Evolutionary conservation across 805 yeast species (phyloP).

Genomic region (Novakomyces olei): DNA sequence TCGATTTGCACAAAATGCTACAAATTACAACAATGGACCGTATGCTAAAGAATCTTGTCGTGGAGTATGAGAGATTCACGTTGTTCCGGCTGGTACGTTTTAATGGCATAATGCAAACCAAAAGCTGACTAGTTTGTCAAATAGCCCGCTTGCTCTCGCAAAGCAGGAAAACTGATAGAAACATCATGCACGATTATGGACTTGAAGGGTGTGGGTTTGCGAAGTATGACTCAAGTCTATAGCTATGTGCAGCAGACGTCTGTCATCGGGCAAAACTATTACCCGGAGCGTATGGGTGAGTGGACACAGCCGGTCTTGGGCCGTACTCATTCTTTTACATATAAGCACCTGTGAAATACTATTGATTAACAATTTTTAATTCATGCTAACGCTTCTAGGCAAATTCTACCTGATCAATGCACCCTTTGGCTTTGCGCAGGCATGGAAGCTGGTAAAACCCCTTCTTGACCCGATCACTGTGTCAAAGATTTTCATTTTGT

Average conservation of each 20-base stretch:
- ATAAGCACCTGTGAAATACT: neutral
- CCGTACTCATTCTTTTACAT: neutral
- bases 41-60: slow-evolving; percentile 83
- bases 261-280: slow-evolving; percentile 82
- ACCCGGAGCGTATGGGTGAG: slow-evolving; percentile 98
- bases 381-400: slow-evolving; percentile 2
- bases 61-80: slow-evolving; percentile 91
- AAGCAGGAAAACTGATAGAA: slow-evolving; percentile 55
- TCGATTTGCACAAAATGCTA: slow-evolving; percentile 74
- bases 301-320: too few relatives aligned
- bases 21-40: slow-evolving; percentile 87
- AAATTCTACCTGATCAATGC: slow-evolving; percentile 76
- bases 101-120: neutral
- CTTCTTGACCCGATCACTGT: slow-evolving; percentile 96
- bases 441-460: slow-evolving; percentile 74
- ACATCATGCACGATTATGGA: slow-evolving; percentile 93
- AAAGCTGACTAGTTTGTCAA: too few relatives aligned
- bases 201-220: slow-evolving; percentile 75
- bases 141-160: slow-evolving; percentile 79
- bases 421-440: slow-evolving; percentile 92
- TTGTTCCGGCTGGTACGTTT: slow-evolving; percentile 35
- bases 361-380: neutral
- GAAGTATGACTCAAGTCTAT: slow-evolving; percentile 65
- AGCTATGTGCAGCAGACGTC: slow-evolving; percentile 85
- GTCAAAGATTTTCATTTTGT: slow-evolving; percentile 73